Base-by-base conservation (phyloP, 495 filamentous ascomycete species). In the Penicillium subrubescens region DNA sequence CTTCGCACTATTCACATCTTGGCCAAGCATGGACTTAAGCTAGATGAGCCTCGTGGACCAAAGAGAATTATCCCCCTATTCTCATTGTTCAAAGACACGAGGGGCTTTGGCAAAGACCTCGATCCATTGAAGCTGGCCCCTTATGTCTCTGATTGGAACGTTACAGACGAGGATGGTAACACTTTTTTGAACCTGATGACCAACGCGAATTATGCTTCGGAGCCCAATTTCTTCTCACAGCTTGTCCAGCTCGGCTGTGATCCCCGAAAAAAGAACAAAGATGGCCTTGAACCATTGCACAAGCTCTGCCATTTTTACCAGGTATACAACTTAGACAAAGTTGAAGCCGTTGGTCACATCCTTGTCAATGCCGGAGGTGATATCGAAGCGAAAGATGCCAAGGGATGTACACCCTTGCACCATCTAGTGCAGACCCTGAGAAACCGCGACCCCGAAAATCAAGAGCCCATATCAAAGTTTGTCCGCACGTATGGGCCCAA, bases 141-240 rank as follows among this genome's bases (percentile, higher is more conserved):
- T 4, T 50, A 25, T 60, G 58, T 60, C 31, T 52, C 25, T 7
- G 19, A 60, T 52, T 60, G 58, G 58, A 60, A 51, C 23, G 17
- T 35, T 15, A n/a, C n/a, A 1, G 46, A 60, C 29, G 35, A 23
- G 3, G 29, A 60, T 17, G 58, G 58, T 12, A 43, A 60, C 29
- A 51, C 31, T 23, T 3, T 60, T 10, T 27, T 60, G 29, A 43
- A 60, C 29, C 58, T 34, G 14, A n/a, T 51, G 7, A 60, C 51
- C 21, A 15, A 23, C 21, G 8, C n/a, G 12, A 17, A 17, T 14
- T 35, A 23, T 25, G 10, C 21, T 29, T 29, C 29, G 12, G 8
- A 33, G 12, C 31, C 8, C 8, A 7, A 23, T 2, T 37, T 51
- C 19, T 29, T 60, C 3, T 23, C 58, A 11, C 10, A 48, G n/a